Base-by-base conservation (phyloP, 805 yeast genomes). In the Suhomyces vadensis region DNA sequence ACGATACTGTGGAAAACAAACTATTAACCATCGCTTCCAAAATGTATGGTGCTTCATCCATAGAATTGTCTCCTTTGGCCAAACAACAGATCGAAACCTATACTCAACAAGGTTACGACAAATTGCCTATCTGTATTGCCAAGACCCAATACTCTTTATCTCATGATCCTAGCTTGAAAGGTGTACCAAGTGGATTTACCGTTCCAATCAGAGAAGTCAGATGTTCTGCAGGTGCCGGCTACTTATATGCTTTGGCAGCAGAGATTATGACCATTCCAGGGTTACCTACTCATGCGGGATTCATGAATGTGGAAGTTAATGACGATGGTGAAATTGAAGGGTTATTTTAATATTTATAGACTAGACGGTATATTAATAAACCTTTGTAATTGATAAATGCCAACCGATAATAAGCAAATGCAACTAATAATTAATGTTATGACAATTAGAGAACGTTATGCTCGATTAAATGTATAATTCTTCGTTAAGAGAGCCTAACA, bases 261-360 rank as follows among this genome's bases (percentile, higher is more conserved):
- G 91, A 85, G 64, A 86, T 86, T 58, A 87, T 83, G 73, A 86
- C 95, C 36, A 86, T 86, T 57, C 95, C 95, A 22, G 94, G 95
- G 48, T 75, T 86, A 62, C 87, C 94, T 46, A 86, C 95, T 3
- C 87, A 85, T 60, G 82, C 87, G 63, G 94, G 95, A 31, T 86
- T 82, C 69, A 86, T 86, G 92, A 85, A 86, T 55, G 89, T 86
- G 40, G 94, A 86, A 66, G 89, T 86, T 42, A 78, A 81, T 58
- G 88, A 82, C 33, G 79, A 85, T 50, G 92, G 98, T 46, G 90
- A 90, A 61, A 91, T 92, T 55, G 96, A 89, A 57, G 98, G 98
- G 23, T 75, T 91, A 63, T 91, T 91, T 63, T 91, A 74, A 46
- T 37, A 33, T 33, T 24, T 27, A 33, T 33, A 33, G 37, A 33